Percentiles rank a stretch among this genome's conserved stretches.
Conservation (phyloP, 2,329 filamentous ascomycete species). For the Neofusicoccum cordaticola region DNA sequence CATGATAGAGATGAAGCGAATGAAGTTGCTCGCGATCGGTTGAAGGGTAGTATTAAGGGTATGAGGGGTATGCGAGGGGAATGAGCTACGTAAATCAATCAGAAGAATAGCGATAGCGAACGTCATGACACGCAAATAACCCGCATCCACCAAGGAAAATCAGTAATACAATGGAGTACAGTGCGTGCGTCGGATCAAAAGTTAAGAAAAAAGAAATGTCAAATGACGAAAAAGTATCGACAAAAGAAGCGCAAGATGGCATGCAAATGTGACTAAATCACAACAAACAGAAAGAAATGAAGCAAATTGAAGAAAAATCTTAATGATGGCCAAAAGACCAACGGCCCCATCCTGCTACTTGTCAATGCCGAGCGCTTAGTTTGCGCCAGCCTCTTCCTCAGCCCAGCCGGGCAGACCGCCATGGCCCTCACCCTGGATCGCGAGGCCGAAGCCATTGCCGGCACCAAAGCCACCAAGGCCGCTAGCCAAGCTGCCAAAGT, state of each 20-base stretch:
- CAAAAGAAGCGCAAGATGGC: conserved; percentile 13
- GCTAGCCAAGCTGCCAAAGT: conserved; percentile 58
- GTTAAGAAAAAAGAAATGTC: conserved; percentile 6
- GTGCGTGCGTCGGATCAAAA: conserved; percentile 10
- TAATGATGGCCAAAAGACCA: conserved; percentile 5
- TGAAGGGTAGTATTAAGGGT: conserved; percentile 13
- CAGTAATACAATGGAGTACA: conserved; percentile 17
- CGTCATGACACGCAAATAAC: conserved; percentile 18
- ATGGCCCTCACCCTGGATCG: conserved; percentile 52
- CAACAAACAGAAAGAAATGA: conserved; percentile 15
- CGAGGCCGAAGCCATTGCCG: conserved; percentile 57
- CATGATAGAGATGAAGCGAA: conserved; percentile 3
- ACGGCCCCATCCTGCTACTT: neutral
- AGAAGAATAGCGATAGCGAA: conserved; percentile 13
- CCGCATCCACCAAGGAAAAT: conserved; percentile 15
- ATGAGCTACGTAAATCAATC: conserved; percentile 9
- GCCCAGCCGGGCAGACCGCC: conserved; percentile 60
- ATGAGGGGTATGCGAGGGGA: conserved; percentile 13
- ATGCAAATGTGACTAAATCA: conserved; percentile 13
- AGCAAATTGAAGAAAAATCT: conserved; percentile 3
- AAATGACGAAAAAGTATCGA: conserved; percentile 13
- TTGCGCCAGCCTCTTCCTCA: conserved; percentile 60
- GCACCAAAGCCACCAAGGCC: conserved; percentile 57
- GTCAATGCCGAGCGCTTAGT: conserved; percentile 31
- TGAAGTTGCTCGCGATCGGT: conserved; percentile 10